Evolutionary conservation across 495 filamentous ascomycete genomes (phyloP).

Genomic region (Corynascus novoguineensis): DNA sequence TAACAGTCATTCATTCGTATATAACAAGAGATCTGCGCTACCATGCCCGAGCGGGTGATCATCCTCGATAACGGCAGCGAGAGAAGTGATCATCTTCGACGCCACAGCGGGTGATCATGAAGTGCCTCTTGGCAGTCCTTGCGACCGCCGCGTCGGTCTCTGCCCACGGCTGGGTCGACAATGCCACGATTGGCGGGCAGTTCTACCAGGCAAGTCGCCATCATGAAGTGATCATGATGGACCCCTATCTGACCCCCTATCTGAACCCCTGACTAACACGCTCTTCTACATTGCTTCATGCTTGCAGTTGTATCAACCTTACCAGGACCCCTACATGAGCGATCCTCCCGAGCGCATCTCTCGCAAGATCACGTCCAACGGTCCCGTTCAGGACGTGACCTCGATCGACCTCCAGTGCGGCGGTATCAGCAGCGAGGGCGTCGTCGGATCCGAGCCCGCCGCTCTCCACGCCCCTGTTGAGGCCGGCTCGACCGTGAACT

Average conservation of each 20-base stretch:
- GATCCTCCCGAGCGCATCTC: constrained; percentile 37
- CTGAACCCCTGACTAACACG: background rate
- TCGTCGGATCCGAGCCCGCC: constrained; percentile 45
- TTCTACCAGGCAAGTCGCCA: constrained; percentile 23
- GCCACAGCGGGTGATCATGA: constrained; percentile 9
- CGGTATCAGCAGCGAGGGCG: constrained; percentile 31
- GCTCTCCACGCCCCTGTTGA: constrained; percentile 45
- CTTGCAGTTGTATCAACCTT: constrained; percentile 31
- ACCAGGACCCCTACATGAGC: constrained; percentile 42
- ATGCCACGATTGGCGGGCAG: constrained; percentile 36
- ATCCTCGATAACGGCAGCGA: no score
- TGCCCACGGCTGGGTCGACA: constrained; percentile 55
- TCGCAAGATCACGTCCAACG: constrained; percentile 40
- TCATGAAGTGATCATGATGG: background rate
- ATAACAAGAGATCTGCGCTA: no score
- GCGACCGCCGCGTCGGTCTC: constrained; percentile 44
- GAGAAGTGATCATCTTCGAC: no score
- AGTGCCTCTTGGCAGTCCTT: constrained; percentile 31
- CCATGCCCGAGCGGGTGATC: no score
- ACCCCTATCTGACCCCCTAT: background rate
- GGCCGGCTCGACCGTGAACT: constrained; percentile 49
- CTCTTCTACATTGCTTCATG: background rate
- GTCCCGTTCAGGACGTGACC: constrained; percentile 42
- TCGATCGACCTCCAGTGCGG: constrained; percentile 44
- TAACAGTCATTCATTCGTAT: no score